Conservation (phyloP, 345 rosid species). For the Gossypium herbaceum region DNA sequence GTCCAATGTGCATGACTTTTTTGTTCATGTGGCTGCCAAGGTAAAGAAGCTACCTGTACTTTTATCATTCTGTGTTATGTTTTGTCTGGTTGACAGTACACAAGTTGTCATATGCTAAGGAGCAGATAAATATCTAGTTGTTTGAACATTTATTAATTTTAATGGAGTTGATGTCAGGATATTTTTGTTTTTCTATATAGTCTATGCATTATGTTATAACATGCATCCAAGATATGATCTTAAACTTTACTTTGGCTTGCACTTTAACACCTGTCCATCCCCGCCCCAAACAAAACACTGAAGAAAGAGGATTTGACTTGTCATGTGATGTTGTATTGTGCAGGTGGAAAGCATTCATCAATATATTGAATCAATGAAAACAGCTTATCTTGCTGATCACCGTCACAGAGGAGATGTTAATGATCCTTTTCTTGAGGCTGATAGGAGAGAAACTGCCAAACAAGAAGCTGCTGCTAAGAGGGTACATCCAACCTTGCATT, state of each 20-base stretch:
- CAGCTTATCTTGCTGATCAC: slow-evolving; percentile 86
- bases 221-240: slow-evolving; percentile 3
- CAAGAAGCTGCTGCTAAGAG: slow-evolving; percentile 96
- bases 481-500: slow-evolving; percentile 90
- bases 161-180: slow-evolving; percentile 10
- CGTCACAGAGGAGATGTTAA: slow-evolving; percentile 70
- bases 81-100: background rate
- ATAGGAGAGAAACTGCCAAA: slow-evolving; percentile 91
- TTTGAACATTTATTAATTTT: background rate
- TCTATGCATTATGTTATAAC: background rate
- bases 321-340: slow-evolving; percentile 4
- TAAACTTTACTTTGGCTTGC: background rate
- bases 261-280: background rate
- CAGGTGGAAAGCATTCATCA: slow-evolving; percentile 94
- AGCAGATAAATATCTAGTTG: background rate
- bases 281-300: background rate
- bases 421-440: slow-evolving; percentile 96
- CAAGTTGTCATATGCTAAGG: background rate
- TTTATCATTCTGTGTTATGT: background rate
- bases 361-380: slow-evolving; percentile 78
- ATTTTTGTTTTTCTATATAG: background rate
- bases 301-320: background rate
- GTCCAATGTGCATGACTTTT: slow-evolving; percentile 84
- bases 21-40: slow-evolving; percentile 97
- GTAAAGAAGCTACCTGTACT: slow-evolving; percentile 30